Evolutionary conservation across 2,329 filamentous ascomycete genomes (phyloP), one percentile per base, ranked within the genome.

Genomic region (Aspergillus brunneoviolaceus): DNA sequence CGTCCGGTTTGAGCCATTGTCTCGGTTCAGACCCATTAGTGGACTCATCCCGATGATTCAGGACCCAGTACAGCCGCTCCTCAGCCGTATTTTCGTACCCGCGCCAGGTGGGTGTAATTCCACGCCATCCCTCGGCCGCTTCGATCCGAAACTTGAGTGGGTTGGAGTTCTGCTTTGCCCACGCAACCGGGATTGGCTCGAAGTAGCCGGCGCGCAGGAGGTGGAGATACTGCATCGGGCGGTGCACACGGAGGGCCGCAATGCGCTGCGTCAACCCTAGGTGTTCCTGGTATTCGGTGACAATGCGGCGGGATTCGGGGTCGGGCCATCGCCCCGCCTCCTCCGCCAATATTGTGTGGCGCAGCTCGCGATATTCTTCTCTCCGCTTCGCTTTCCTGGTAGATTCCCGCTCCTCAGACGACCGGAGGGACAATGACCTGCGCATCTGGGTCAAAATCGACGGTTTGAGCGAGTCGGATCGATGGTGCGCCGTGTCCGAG

Each of bases 121-220:
- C 56, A 25, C 56, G 19, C 56, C 56, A 58, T 19, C 56, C 56
- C 9, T 21, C 14, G 10, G 21, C 25, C 7, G 49, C 56, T 11
- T 58, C 56, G 39, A 58, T 52, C 5, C 19, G 49, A 9, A 58
- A 58, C n/a, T 58, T 58, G 14, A 58, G 49, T 5, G 56, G 56
- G 29, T 58, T 58, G 19, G 56, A 58, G 7, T 29, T 21, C 11
- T 21, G 49, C 16, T 16, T 49, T 10, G 56, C 56, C 56, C 56
- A 58, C 4, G 49, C 31, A 5, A 51, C 21, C 1, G 56, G 56
- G n/a, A 58, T 58, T 1, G 56, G 49, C 23, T 58, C 56, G 23
- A 58, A 58, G 25, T 58, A 58, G 29, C 56, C 56, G 27, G 56
- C 56, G 12, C 56, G 56, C 21, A 58, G 56, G 10, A 58, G 49